Evolutionary conservation across 805 yeast species (phyloP).

Genomic region (Saccharomycopsis fermentans): DNA sequence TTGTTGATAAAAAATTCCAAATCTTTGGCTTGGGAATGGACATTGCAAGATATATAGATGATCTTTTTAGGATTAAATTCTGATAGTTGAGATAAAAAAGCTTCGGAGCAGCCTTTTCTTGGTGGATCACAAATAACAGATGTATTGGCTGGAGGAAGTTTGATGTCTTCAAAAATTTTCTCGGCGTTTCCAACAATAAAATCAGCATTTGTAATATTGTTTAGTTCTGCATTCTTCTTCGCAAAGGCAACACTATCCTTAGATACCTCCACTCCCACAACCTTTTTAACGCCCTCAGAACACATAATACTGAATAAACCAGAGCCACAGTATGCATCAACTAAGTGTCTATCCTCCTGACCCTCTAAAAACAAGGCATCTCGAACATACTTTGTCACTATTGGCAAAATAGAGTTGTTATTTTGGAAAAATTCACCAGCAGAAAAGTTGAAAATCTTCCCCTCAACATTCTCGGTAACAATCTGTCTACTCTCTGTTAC

Average conservation of each 20-base stretch:
- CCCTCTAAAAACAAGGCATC: slow-evolving; percentile 35
- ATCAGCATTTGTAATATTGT: slow-evolving; percentile 65
- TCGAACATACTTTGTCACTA: slow-evolving; percentile 72
- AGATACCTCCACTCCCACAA: slow-evolving; percentile 88
- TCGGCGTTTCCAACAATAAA: slow-evolving; percentile 93
- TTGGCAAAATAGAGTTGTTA: slow-evolving; percentile 82
- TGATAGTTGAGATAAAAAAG: slow-evolving; percentile 75
- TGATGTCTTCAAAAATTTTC: slow-evolving; percentile 68
- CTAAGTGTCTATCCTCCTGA: slow-evolving; percentile 53
- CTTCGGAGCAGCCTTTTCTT: slow-evolving; percentile 90
- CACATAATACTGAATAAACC: slow-evolving; percentile 88
- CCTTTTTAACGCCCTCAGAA: slow-evolving; percentile 68
- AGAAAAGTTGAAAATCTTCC: slow-evolving; percentile 71
- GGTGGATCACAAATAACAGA: slow-evolving; percentile 95
- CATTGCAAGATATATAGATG: slow-evolving; percentile 95
- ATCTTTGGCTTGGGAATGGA: slow-evolving; percentile 95
- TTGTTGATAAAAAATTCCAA: slow-evolving; percentile 68
- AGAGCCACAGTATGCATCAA: slow-evolving; percentile 94
- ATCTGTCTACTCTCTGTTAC: slow-evolving; percentile 70
- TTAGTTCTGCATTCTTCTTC: slow-evolving; percentile 62
- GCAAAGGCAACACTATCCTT: slow-evolving; percentile 90
- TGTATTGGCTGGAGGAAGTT: slow-evolving; percentile 65
- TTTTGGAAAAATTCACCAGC: slow-evolving; percentile 97
- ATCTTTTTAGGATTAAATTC: slow-evolving; percentile 75
- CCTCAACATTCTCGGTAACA: slow-evolving; percentile 67